phyloP scores from a whole-genome alignment of 2,329 filamentous ascomycete genomes.

The Xenoacremonium recifei region DNA sequence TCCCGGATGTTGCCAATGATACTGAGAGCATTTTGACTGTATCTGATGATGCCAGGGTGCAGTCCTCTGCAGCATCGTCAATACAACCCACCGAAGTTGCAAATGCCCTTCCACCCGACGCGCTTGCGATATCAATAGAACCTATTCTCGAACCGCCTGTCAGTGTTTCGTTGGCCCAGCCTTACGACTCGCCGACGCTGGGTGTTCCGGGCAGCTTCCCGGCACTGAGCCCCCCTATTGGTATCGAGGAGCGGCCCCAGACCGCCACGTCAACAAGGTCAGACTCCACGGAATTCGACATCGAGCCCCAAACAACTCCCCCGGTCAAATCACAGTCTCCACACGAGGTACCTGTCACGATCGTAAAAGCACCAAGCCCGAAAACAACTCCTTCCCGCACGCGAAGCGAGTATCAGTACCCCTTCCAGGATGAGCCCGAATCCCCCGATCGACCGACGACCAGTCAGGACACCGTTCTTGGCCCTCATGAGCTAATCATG shows the following conservation, averaged over 20 bases:
- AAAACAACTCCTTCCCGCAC: slow-evolving; percentile 23
- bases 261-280: slow-evolving; percentile 61
- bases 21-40: slow-evolving; percentile 10
- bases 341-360: slow-evolving; percentile 22
- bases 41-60: slow-evolving; percentile 2
- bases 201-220: slow-evolving; percentile 65
- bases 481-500: slow-evolving; percentile 18
- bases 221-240: slow-evolving; percentile 34
- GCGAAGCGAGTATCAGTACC: slow-evolving; percentile 47
- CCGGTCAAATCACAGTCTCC: slow-evolving; percentile 35
- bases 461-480: slow-evolving; percentile 11
- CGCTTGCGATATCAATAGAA: slow-evolving; percentile 15
- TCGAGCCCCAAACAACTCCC: slow-evolving; percentile 64
- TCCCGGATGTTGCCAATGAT: slow-evolving; percentile 8
- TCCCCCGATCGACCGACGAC: slow-evolving; percentile 14
- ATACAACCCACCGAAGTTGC: slow-evolving; percentile 21
- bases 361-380: slow-evolving; percentile 29
- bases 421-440: slow-evolving; percentile 46
- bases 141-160: slow-evolving; percentile 10
- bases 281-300: slow-evolving; percentile 69
- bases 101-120: slow-evolving; percentile 20
- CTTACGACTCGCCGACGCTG: slow-evolving; percentile 62
- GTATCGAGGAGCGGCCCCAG: slow-evolving; percentile 48
- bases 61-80: slow-evolving; percentile 16
- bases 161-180: slow-evolving; percentile 10